Base-by-base conservation (phyloP, 441 rosid genomes). In the Brassica balearica region DNA sequence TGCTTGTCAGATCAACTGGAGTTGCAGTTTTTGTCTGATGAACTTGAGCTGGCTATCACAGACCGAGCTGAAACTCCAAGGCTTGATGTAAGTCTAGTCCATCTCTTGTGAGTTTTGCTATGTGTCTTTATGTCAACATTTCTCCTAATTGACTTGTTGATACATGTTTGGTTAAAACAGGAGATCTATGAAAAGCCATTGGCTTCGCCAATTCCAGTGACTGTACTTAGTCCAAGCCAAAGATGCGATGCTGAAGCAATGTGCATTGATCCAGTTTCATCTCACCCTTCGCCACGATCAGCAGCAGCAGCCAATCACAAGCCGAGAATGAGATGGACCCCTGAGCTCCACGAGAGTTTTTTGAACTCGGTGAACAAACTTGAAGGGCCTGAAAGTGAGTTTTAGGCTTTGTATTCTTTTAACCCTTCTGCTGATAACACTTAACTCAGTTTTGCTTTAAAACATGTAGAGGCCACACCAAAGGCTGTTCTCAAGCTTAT, bases 261-360 rank as follows among this genome's bases (percentile, higher is more conserved):
- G 34, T 79, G 87, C 46, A 63, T 76, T 29, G 90, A 85, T 34
- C 83, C 69, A 66, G 84, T 81, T 85, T 78, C 85, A 62, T 77
- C 85, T 72, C 89, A 51, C 48, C 83, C 86, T 48, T 83, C 90
- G 71, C 82, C 89, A 29, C 85, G 73, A 15, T 66, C 88, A 6
- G 2, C 59, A 15, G 0, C 59, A 15, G 3, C 88, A 10, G 62
- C 88, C 58, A 86, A 80, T 23, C 93, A 84, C 80, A 94, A 90
- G 80, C 88, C 92, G 53, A 89, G 97, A 77, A 94, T 92, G 97
- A 86, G 98, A 75, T 94, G 98, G 98, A 92, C 95, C 4, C 95
- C 97, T 71, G 95, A 91, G 82, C 95, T 92, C 74, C 98, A 94
- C 27, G 95, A 90, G 61, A 53, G 81, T 72, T 92, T 92, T 84